Percentiles rank a stretch among this genome's conserved stretches.
Evolutionary conservation across 2,329 filamentous ascomycete genomes (phyloP).

Genomic region (Tolypocladium capitatum): DNA sequence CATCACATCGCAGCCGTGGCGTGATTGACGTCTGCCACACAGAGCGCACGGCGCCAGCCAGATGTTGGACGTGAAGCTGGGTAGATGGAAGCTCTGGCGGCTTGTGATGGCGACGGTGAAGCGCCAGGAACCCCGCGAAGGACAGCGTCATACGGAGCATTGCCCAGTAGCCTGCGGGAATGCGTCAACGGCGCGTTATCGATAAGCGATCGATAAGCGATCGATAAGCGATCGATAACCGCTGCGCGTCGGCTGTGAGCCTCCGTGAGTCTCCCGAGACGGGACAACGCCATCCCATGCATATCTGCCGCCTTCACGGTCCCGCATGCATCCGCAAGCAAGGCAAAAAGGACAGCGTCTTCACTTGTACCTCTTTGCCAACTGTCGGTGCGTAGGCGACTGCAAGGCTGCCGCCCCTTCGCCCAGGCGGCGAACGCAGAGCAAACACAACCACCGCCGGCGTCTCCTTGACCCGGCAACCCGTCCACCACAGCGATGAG

Average conservation of each 20-base stretch:
- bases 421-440: not conserved
- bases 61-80: not conserved
- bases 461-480: not conserved
- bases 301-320: not conserved
- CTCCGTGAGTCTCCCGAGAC: not conserved
- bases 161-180: not conserved
- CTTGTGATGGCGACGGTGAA: not conserved
- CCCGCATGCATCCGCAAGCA: not conserved
- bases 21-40: not conserved
- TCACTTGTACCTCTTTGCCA: not conserved
- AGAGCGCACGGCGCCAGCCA: not conserved
- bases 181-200: constrained; percentile 9
- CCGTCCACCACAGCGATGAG: constrained; percentile 24
- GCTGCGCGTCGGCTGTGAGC: not conserved
- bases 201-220: constrained; percentile 18
- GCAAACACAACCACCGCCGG: not conserved
- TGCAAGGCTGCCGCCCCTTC: not conserved
- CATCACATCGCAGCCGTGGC: not conserved
- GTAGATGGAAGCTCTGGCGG: not conserved
- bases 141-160: not conserved
- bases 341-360: not conserved
- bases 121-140: not conserved
- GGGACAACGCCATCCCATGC: not conserved
- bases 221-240: constrained; percentile 19
- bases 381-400: not conserved